These are phyloP conservation scores for Neurospora hispaniola DNA, from an alignment of 495 filamentous ascomycete species.

Conservation along the genomic window DNA sequence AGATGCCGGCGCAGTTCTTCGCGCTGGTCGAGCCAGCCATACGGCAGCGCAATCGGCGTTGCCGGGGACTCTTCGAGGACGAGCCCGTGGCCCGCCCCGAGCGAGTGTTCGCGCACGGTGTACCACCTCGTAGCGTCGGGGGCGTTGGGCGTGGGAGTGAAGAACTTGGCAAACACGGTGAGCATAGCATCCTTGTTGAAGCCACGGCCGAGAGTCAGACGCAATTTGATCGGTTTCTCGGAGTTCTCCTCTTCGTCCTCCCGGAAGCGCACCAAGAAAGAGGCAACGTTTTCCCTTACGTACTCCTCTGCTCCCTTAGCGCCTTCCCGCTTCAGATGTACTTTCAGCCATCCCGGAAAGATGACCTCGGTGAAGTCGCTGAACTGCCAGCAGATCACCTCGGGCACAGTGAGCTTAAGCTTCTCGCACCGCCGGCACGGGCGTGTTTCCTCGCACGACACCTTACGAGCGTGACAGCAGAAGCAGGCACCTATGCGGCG, in stretches of 20 bases:
- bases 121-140: conserved; percentile 25
- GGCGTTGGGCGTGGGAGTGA: conserved; percentile 27
- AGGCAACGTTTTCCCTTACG: conserved; percentile 23
- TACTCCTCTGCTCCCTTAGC: background rate
- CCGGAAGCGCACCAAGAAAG: conserved; percentile 7
- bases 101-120: conserved; percentile 30
- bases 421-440: conserved; percentile 39
- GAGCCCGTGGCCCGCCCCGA: conserved; percentile 12
- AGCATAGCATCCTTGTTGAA: background rate
- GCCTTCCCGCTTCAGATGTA: background rate
- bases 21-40: background rate
- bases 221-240: background rate
- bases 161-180: conserved; percentile 27
- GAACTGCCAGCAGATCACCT: conserved; percentile 38
- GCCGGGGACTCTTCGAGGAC: conserved; percentile 26
- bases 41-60: conserved; percentile 32
- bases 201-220: background rate
- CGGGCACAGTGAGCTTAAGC: conserved; percentile 30
- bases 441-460: conserved; percentile 35
- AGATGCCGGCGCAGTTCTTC: conserved; percentile 20
- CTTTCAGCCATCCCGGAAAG: conserved; percentile 28
- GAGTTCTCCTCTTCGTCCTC: background rate
- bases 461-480: conserved; percentile 38
- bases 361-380: conserved; percentile 33
- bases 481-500: conserved; percentile 39